Conservation (phyloP, 352 stramenopile genomes). For the Phytopythium delawarense region DNA sequence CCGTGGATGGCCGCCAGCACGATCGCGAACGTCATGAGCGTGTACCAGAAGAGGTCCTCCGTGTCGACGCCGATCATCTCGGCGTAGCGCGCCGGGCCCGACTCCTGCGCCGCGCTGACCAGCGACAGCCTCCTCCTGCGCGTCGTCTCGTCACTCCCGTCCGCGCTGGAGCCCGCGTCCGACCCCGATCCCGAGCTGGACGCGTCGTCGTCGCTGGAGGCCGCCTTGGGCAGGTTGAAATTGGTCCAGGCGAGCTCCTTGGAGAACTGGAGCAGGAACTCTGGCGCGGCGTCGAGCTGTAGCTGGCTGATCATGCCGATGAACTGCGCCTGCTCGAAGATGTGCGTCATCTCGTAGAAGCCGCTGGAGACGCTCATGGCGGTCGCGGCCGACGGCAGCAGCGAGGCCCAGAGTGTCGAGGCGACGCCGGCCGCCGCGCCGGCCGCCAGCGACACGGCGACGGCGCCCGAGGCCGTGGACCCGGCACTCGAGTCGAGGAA, state of each 20-base stretch:
- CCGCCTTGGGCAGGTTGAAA: constrained; percentile 73
- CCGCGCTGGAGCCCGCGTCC: not conserved
- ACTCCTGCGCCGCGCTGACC: constrained; percentile 23
- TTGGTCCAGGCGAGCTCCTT: constrained; percentile 85
- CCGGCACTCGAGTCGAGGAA: constrained; percentile 75
- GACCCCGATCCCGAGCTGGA: constrained; percentile 14
- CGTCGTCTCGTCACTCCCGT: constrained; percentile 3
- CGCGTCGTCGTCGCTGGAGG: constrained; percentile 14
- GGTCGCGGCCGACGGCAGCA: constrained; percentile 56
- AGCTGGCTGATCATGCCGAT: constrained; percentile 83
- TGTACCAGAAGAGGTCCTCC: constrained; percentile 61
- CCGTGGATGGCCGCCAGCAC: constrained; percentile 43
- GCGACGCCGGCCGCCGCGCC: constrained; percentile 39
- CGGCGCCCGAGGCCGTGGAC: constrained; percentile 50
- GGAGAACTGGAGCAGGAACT: constrained; percentile 81
- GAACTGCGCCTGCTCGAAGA: constrained; percentile 84
- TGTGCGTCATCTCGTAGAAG: constrained; percentile 86
- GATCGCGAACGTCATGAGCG: constrained; percentile 43
- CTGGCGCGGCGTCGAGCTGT: constrained; percentile 58
- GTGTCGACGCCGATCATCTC: constrained; percentile 47
- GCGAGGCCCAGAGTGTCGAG: constrained; percentile 75
- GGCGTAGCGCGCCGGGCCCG: constrained; percentile 60
- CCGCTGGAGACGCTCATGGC: constrained; percentile 61
- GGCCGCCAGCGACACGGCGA: constrained; percentile 66
- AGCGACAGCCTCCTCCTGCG: not conserved